A percentile compares a stretch with the other conserved stretches of the same genome.
These are phyloP conservation scores for Leccinum fallax DNA, from an alignment of 1,284 basidiomycete species.

Conservation along the genomic window DNA sequence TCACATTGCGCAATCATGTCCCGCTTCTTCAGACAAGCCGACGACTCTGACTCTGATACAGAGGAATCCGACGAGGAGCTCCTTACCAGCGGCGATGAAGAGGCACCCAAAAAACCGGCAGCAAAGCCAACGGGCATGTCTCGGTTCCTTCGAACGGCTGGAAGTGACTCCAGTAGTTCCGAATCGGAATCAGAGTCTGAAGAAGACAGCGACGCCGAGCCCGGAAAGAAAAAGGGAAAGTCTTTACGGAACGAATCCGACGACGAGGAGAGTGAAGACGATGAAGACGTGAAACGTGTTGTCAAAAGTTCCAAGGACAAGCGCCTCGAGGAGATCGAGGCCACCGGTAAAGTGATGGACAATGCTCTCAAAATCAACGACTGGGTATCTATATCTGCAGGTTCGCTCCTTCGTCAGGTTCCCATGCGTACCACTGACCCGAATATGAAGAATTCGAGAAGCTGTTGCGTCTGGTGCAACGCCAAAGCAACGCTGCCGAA, in stretches of 20 bases:
- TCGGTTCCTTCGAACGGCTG: slow-evolving; percentile 67
- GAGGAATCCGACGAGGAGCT: slow-evolving; percentile 83
- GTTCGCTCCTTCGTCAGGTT: slow-evolving; percentile 43
- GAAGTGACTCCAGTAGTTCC: slow-evolving; percentile 44
- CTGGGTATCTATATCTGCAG: slow-evolving; percentile 91
- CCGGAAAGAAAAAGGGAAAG: slow-evolving; percentile 50
- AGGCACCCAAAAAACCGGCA: slow-evolving; percentile 51
- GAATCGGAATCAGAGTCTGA: slow-evolving; percentile 52
- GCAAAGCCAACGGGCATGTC: slow-evolving; percentile 68
- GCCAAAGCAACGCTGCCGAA: slow-evolving; percentile 86
- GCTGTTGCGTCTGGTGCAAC: slow-evolving; percentile 86
- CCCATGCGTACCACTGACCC: slow-evolving; percentile 8
- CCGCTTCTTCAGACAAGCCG: slow-evolving; percentile 84
- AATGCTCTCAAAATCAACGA: slow-evolving; percentile 97
- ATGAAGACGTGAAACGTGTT: slow-evolving; percentile 70
- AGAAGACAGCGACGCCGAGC: slow-evolving; percentile 45
- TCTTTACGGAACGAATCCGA: slow-evolving; percentile 56
- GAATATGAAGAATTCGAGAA: slow-evolving; percentile 88
- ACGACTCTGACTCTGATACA: slow-evolving; percentile 79
- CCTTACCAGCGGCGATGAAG: slow-evolving; percentile 76
- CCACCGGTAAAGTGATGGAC: slow-evolving; percentile 87
- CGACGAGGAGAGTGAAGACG: slow-evolving; percentile 68
- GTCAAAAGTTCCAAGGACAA: slow-evolving; percentile 89
- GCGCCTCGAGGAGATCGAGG: slow-evolving; percentile 87
- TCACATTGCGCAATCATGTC: slow-evolving; percentile 56